Evolutionary conservation across 345 rosid species (phyloP), one percentile per base, ranked within the genome.

Genomic region (Eutrema yunnanense): DNA sequence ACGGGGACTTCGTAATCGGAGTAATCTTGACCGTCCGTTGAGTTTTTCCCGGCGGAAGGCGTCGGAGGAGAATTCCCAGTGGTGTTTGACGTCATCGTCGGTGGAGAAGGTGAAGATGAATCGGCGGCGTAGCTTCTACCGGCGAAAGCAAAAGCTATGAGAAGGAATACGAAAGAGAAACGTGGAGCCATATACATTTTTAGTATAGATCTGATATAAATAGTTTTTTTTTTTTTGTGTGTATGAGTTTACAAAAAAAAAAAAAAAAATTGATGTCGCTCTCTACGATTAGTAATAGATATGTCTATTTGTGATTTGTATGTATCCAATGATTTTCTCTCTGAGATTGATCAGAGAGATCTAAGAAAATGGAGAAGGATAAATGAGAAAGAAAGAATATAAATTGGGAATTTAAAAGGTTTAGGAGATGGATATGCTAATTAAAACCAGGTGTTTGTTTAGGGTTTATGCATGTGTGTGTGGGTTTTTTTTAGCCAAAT

Each of bases 1-100:
- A 9, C 6, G 8, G 79, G 79, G 22, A 69, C 65, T 46, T 76
- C 79, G 46, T 76, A 76, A 36, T 76, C 79, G 0, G 75, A 61
- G 41, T 75, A 69, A 75, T 75, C 75, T 54, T 26, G 51, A 69
- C 3, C 36, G 14, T 13, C 14, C 37, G 65, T 62, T 47, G 38
- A 13, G 68, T 54, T 69, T 5, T 13, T 54, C 6, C 1, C 36
- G 9, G 6, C 3, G n/a, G 22, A 42, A 62, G 52, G 0, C 46
- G 9, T n/a, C 4, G 75, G 60, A 26, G 61, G 53, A 49, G 67
- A 62, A 44, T 38, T 53, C 8, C 0, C 59, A 29, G 59, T 69
- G 50, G 38, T 54, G 29, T 8, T 55, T 69, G 75, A 47, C 14
- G 56, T 62, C 1, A 66, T 22, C 5, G 43, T 73, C 4, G 69